Percentiles rank a stretch among this genome's conserved stretches.
phyloP scores from a whole-genome alignment of 805 yeast genomes.

The Cyberlindnera euphorbiae region DNA sequence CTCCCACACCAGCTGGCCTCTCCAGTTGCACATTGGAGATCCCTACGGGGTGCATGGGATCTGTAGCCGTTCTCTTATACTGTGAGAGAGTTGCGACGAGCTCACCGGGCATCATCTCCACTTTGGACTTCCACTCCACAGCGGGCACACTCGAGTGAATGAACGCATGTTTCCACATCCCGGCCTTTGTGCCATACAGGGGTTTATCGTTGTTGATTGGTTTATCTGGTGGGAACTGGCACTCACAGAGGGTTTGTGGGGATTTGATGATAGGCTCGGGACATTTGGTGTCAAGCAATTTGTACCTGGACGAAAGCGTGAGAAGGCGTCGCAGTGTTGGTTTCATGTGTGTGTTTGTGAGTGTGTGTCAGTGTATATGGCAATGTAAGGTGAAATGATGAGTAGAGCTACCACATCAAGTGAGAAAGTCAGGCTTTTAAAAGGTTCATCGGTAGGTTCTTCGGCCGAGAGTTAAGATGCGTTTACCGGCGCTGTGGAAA shows the following conservation, averaged over 20 bases:
- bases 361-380: too few relatives aligned
- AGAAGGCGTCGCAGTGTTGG: slow-evolving; percentile 5
- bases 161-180: slow-evolving; percentile 52
- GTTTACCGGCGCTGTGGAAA: too few relatives aligned
- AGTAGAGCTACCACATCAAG: too few relatives aligned
- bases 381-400: too few relatives aligned
- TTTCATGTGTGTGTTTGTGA: slow-evolving; percentile 10
- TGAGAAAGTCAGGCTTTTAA: too few relatives aligned
- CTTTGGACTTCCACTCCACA: slow-evolving; percentile 35
- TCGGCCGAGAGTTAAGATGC: too few relatives aligned
- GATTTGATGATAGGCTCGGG: slow-evolving; percentile 17
- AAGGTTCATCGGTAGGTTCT: too few relatives aligned
- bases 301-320: slow-evolving; percentile 14
- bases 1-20: slow-evolving; percentile 3
- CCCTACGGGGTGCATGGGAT: slow-evolving; percentile 46
- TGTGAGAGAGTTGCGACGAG: slow-evolving; percentile 37
- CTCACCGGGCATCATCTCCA: slow-evolving; percentile 44
- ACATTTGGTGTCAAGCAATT: slow-evolving; percentile 13
- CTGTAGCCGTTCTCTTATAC: slow-evolving; percentile 30
- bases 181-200: slow-evolving; percentile 43
- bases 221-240: slow-evolving; percentile 38
- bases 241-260: slow-evolving; percentile 42
- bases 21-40: slow-evolving; percentile 40
- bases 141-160: slow-evolving; percentile 42
- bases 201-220: slow-evolving; percentile 37